Evolutionary conservation across 1,284 basidiomycete genomes (phyloP).

Genomic region (Meira nashicola): DNA sequence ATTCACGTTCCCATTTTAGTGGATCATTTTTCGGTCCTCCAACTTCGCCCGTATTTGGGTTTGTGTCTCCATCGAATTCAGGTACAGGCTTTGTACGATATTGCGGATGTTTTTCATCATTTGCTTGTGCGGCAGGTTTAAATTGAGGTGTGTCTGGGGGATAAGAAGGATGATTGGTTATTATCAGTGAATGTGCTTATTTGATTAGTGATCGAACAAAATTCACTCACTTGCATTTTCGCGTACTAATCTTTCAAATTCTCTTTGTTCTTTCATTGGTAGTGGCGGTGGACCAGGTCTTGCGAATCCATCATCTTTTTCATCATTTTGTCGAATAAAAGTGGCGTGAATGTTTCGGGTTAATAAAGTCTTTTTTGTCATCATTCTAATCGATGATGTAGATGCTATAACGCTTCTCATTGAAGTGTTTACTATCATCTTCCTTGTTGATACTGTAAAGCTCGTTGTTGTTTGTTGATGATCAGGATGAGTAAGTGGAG

Average conservation of each 20-base stretch:
- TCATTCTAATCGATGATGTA: too few species aligned
- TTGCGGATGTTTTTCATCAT: conserved; percentile 50
- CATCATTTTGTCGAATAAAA: neutral
- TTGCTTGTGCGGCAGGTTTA: neutral
- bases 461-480: too few species aligned
- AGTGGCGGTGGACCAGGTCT: conserved; percentile 53
- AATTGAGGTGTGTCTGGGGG: conserved; percentile 22
- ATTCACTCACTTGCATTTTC: conserved; percentile 42
- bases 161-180: conserved; percentile 13
- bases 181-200: neutral
- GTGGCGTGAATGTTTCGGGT: too few species aligned
- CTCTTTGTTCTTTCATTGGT: conserved; percentile 53
- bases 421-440: too few species aligned
- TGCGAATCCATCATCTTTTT: conserved; percentile 27
- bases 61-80: conserved; percentile 59
- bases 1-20: conserved; percentile 53
- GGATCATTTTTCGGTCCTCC: conserved; percentile 62
- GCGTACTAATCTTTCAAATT: conserved; percentile 53
- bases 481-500: too few species aligned
- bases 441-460: too few species aligned
- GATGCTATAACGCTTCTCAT: too few species aligned
- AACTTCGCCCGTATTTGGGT: conserved; percentile 59
- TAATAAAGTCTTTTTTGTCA: too few species aligned
- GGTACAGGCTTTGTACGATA: conserved; percentile 48
- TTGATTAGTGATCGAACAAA: neutral